Evolutionary conservation across 192 early-diverging fungal species (phyloP).

Genomic region (Lobosporangium transversale): DNA sequence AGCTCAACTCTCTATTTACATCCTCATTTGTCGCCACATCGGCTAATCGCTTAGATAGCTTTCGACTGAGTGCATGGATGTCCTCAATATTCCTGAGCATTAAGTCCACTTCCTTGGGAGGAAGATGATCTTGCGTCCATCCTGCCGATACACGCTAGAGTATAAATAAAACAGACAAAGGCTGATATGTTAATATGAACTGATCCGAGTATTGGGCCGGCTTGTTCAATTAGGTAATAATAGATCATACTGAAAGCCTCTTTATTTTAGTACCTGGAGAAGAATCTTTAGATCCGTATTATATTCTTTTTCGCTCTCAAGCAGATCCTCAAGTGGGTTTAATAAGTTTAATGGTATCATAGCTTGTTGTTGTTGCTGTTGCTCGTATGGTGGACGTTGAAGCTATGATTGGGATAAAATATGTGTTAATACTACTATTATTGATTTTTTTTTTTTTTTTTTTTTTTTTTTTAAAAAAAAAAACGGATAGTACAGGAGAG

Average conservation of each 20-base stretch:
- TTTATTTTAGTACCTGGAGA: constrained; percentile 50
- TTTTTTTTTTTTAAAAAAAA: background rate
- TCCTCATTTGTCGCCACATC: constrained; percentile 14
- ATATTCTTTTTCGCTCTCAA: constrained; percentile 63
- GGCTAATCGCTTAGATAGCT: constrained; percentile 37
- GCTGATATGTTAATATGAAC: no score
- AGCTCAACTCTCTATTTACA: background rate
- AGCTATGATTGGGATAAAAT: constrained; percentile 15
- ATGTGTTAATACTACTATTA: no score
- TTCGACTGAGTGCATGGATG: constrained; percentile 55
- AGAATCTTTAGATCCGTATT: constrained; percentile 59
- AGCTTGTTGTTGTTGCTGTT: background rate
- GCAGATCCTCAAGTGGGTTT: constrained; percentile 61
- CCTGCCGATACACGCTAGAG: constrained; percentile 58
- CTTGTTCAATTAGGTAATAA: no score
- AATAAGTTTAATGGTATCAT: background rate
- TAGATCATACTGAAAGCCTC: no score
- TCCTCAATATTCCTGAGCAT: constrained; percentile 57
- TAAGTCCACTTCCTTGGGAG: constrained; percentile 58
- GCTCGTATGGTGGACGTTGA: constrained; percentile 37
- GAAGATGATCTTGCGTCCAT: constrained; percentile 59
- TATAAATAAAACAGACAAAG: background rate
- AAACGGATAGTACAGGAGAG: background rate
- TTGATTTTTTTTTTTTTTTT: no score
- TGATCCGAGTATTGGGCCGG: no score